phyloP scores from a whole-genome alignment of 257 asterid species.

The Solanum ossicruentum region DNA sequence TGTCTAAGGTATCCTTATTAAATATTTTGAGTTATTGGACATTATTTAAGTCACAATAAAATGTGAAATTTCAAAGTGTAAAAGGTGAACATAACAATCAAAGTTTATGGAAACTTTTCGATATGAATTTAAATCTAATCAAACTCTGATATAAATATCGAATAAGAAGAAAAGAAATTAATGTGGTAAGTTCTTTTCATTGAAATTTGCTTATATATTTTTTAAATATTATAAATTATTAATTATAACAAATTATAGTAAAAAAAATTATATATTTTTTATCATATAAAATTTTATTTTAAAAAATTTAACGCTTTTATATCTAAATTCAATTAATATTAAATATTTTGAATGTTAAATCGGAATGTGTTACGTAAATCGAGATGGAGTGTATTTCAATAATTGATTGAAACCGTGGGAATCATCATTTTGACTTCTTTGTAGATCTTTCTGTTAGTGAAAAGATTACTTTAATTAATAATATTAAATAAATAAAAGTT shows the following conservation, averaged over 20 bases:
- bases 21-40: not conserved
- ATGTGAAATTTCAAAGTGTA: not conserved
- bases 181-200: too few relatives aligned
- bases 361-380: too few relatives aligned
- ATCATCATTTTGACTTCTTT: not conserved
- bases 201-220: too few relatives aligned
- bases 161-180: too few relatives aligned
- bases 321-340: too few relatives aligned
- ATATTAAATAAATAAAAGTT: not conserved
- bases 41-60: not conserved
- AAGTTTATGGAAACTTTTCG: not conserved
- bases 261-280: not conserved
- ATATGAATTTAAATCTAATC: too few relatives aligned
- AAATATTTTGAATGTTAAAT: too few relatives aligned
- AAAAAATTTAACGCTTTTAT: not conserved
- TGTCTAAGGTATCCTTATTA: not conserved
- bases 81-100: not conserved
- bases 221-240: not conserved
- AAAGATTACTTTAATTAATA: not conserved
- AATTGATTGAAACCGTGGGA: not conserved
- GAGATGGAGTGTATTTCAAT: not conserved
- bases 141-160: too few relatives aligned
- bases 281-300: not conserved
- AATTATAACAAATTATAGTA: accelerated
- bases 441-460: not conserved